Conservation (phyloP, 805 yeast species). For the Hanseniaspora thailandica region DNA sequence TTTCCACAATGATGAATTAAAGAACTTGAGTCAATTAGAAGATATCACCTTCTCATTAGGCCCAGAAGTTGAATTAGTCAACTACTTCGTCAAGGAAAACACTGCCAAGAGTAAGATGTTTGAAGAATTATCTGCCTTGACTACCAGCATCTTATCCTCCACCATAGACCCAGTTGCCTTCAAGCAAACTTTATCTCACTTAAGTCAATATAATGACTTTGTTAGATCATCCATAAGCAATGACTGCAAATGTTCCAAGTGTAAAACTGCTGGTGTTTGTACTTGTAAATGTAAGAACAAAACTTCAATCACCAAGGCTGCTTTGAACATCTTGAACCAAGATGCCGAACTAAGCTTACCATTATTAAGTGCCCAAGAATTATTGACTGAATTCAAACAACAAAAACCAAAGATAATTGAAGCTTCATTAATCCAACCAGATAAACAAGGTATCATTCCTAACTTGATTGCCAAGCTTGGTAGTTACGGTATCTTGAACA, state of each 20-base stretch:
- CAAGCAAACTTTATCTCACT: conserved; percentile 29
- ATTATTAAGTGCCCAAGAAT: conserved; percentile 64
- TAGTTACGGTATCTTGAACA: neutral
- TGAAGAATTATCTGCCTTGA: conserved; percentile 20
- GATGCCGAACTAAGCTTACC: conserved; percentile 37
- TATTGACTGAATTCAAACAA: conserved; percentile 66
- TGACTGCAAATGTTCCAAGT: conserved; percentile 19
- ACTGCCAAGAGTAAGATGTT: conserved; percentile 27
- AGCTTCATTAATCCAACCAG: conserved; percentile 71
- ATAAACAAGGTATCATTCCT: conserved; percentile 90
- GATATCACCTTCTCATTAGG: conserved; percentile 40
- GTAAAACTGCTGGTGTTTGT: conserved; percentile 16
- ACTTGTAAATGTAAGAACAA: conserved; percentile 19
- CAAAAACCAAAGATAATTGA: conserved; percentile 78
- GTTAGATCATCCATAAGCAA: conserved; percentile 22
- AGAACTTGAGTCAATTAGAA: conserved; percentile 51
- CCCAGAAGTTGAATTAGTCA: conserved; percentile 32
- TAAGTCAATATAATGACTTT: conserved; percentile 22
- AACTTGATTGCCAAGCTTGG: conserved; percentile 72
- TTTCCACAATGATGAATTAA: conserved; percentile 71
- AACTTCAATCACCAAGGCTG: conserved; percentile 27
- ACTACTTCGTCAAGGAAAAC: conserved; percentile 30
- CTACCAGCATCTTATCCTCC: conserved; percentile 20
- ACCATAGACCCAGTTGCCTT: conserved; percentile 23
- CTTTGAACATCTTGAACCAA: conserved; percentile 38